These are phyloP conservation scores for Nyctanthes arbortristis DNA, from an alignment of 257 asterid species.

Conservation along the genomic window DNA sequence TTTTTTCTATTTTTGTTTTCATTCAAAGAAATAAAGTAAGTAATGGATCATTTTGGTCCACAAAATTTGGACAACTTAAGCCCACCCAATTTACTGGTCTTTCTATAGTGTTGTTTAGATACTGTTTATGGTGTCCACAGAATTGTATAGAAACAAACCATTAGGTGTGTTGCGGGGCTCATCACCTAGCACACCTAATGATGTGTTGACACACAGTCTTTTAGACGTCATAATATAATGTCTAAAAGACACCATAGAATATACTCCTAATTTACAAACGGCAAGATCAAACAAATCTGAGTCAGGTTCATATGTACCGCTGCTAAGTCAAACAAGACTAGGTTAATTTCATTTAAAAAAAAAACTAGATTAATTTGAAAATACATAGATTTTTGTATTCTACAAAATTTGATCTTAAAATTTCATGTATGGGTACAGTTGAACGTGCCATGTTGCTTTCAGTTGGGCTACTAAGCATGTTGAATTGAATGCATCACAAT, in stretches of 20 bases:
- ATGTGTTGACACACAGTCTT: no score
- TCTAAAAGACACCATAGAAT: no score
- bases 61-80: neutral
- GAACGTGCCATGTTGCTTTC: constrained; percentile 40
- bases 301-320: constrained; percentile 32
- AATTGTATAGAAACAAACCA: no score
- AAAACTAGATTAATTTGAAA: neutral
- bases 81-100: neutral
- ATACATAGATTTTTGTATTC: neutral
- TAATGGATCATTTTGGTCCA: constrained; percentile 10
- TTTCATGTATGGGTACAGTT: constrained; percentile 29
- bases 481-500: constrained; percentile 23
- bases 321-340: constrained; percentile 15
- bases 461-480: constrained; percentile 7
- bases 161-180: no score
- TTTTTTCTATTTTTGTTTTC: no score
- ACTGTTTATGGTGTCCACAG: no score
- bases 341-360: neutral
- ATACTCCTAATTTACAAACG: constrained; percentile 17
- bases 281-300: constrained; percentile 24
- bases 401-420: neutral
- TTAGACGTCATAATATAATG: no score
- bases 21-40: neutral
- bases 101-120: no score
- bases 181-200: no score